phyloP scores from a whole-genome alignment of 352 stramenopile species.

The Phytopythium aichiense region DNA sequence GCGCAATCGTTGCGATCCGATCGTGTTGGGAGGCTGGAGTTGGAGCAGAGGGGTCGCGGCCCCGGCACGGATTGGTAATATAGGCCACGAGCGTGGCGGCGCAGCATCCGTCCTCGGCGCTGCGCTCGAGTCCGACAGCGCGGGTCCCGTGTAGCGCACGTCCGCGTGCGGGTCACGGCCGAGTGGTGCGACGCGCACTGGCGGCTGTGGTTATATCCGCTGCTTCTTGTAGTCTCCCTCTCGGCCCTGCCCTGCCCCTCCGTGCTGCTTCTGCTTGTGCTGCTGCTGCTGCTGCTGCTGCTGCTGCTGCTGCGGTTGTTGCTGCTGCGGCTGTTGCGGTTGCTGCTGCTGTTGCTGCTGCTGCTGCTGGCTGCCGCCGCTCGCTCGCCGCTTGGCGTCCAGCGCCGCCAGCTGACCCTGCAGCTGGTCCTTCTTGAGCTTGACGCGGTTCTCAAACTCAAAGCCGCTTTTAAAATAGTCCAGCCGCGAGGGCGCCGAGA shows the following conservation, averaged over 20 bases:
- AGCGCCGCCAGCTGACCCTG: conserved; percentile 79
- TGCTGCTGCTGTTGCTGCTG: conserved; percentile 17
- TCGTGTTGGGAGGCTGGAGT: not conserved
- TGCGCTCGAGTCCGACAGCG: not conserved
- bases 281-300: conserved; percentile 12
- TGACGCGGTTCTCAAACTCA: conserved; percentile 89
- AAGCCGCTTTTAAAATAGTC: conserved; percentile 92
- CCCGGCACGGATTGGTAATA: not conserved
- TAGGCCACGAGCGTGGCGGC: not conserved
- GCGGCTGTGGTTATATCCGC: conserved; percentile 34
- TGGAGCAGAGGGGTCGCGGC: not conserved
- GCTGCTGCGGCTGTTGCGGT: conserved; percentile 9
- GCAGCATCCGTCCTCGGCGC: not conserved
- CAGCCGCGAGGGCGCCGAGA: conserved; percentile 80
- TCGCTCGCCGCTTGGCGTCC: conserved; percentile 66
- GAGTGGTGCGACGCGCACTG: not conserved
- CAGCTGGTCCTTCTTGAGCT: conserved; percentile 87
- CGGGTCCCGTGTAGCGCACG: not conserved
- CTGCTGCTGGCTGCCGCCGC: conserved; percentile 15
- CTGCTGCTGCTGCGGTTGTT: conserved; percentile 5
- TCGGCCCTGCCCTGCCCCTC: conserved; percentile 7
- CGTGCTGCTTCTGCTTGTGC: conserved; percentile 13
- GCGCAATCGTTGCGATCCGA: not conserved
- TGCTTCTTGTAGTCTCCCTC: conserved; percentile 52
- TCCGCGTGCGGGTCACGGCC: not conserved